phyloP scores from a whole-genome alignment of 495 filamentous ascomycete species.

The Hypoxylon intermedium region DNA sequence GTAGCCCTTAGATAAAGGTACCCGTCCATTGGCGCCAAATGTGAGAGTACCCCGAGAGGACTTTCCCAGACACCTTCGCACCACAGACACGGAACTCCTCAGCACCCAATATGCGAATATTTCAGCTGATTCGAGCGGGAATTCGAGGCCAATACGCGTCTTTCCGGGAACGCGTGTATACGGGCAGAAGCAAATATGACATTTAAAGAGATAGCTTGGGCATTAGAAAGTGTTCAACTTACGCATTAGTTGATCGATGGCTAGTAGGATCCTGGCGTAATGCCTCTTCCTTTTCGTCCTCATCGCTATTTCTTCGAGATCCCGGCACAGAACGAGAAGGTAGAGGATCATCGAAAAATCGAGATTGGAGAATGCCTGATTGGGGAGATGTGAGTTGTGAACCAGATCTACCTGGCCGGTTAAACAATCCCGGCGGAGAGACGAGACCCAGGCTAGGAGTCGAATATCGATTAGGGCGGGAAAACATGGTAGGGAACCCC shows the following conservation, averaged over 20 bases:
- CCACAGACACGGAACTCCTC: too few relatives aligned
- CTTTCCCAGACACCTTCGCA: neutral
- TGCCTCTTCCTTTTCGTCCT: constrained; percentile 73
- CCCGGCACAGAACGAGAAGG: constrained; percentile 86
- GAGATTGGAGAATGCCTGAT: constrained; percentile 57
- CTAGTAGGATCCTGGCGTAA: constrained; percentile 69
- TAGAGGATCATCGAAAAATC: constrained; percentile 62
- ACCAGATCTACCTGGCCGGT: constrained; percentile 73
- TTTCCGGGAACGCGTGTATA: neutral
- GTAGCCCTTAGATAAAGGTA: too few relatives aligned
- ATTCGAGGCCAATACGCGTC: neutral
- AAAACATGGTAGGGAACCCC: constrained; percentile 73
- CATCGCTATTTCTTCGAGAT: constrained; percentile 83
- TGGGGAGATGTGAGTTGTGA: constrained; percentile 71
- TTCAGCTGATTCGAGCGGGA: too few relatives aligned
- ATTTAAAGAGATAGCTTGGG: neutral
- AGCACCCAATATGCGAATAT: too few relatives aligned
- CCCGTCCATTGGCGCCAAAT: too few relatives aligned
- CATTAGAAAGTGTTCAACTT: constrained; percentile 49
- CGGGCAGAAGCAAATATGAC: constrained; percentile 10
- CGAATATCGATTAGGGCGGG: constrained; percentile 82
- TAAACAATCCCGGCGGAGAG: constrained; percentile 78
- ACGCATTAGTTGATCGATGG: constrained; percentile 71
- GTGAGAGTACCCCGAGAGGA: too few relatives aligned
- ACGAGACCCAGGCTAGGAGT: constrained; percentile 77